Conservation (phyloP, 148 eudicot genomes). For the Bassia scoparia region DNA sequence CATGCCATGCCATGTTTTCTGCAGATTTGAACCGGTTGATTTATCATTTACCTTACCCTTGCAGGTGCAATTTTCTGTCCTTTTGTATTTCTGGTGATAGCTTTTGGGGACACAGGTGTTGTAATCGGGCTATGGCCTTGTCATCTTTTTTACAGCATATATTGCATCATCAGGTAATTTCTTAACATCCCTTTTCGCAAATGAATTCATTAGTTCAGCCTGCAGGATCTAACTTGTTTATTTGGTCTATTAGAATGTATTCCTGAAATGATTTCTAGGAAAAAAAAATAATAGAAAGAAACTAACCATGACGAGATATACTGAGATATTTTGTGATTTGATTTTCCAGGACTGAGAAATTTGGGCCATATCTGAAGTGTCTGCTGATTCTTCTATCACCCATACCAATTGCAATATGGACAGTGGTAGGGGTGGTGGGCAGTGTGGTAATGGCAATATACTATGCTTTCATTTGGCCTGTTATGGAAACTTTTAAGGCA, state of each 20-base stretch:
- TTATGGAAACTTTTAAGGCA: conserved; percentile 36
- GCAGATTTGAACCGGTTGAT: neutral
- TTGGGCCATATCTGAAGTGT: conserved; percentile 33
- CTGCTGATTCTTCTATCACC: conserved; percentile 29
- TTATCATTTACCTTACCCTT: neutral
- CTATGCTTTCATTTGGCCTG: conserved; percentile 33
- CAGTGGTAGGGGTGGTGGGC: conserved; percentile 31
- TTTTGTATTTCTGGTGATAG: conserved; percentile 29
- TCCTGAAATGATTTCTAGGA: neutral
- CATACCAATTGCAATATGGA: conserved; percentile 32
- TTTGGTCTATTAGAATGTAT: neutral
- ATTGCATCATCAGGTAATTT: conserved; percentile 28
- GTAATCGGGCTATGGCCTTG: conserved; percentile 34
- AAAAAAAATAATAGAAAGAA: neutral
- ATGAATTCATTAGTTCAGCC: neutral
- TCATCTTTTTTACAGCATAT: conserved; percentile 31
- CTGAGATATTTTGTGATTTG: neutral
- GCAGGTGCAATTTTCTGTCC: conserved; percentile 35
- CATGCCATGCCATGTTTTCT: neutral
- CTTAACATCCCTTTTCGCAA: no score
- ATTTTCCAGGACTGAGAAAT: conserved; percentile 28
- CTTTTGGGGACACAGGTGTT: conserved; percentile 33
- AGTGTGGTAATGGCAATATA: conserved; percentile 31
- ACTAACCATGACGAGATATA: neutral
- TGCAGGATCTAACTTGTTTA: conserved; percentile 16